A percentile compares a stretch with the other conserved stretches of the same genome.
Conservation (phyloP, 441 rosid genomes). For the Mallotus japonicus region DNA sequence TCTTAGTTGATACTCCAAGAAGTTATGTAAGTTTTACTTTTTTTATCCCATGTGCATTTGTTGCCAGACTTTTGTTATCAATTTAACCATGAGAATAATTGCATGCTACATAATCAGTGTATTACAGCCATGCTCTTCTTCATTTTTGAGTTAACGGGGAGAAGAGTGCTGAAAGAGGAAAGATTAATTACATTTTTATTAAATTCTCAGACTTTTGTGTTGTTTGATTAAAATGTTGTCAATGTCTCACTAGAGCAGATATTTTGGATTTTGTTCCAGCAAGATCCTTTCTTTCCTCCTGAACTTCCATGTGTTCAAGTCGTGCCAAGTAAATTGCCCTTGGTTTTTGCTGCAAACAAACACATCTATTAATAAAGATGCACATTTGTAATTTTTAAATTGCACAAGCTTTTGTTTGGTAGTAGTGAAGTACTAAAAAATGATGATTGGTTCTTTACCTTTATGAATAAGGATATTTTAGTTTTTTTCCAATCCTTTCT, state of each 20-base stretch:
- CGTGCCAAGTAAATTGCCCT: neutral
- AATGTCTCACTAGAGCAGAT: neutral
- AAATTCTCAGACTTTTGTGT: neutral
- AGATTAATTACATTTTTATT: neutral
- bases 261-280: neutral
- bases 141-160: neutral
- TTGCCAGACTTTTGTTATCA: neutral
- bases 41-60: neutral
- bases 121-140: neutral
- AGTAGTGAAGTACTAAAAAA: too few relatives aligned
- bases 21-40: neutral
- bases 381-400: neutral
- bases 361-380: neutral
- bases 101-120: neutral
- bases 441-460: neutral
- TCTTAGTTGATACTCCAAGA: slow-evolving; percentile 3
- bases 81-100: neutral
- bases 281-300: neutral
- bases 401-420: neutral
- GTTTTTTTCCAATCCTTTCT: neutral
- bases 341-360: neutral
- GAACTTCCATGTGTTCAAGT: neutral
- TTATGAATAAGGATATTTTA: neutral
- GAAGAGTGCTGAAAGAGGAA: neutral
- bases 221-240: neutral